Evolutionary conservation across 2,329 filamentous ascomycete genomes (phyloP), one percentile per base, ranked within the genome.

Genomic region (Cadophora gregata): DNA sequence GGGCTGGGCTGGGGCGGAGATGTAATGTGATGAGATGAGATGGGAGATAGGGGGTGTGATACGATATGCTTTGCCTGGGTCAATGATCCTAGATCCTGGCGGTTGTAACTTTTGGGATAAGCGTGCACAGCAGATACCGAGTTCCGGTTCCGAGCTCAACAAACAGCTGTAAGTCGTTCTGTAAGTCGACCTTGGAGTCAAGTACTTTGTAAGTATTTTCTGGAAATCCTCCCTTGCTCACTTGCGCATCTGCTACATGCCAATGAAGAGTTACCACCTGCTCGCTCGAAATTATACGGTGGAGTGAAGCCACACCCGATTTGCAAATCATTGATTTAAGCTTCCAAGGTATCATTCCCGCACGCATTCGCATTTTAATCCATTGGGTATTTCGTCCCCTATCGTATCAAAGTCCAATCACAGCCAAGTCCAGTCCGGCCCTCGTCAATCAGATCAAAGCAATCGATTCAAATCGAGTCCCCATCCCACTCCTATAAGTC

Each of bases 311-410:
- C 38, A 12, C 10, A n/a, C 24, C 56, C 36, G 14, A 10, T 27
- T 45, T 27, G 24, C 24, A n/a, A 27, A 59, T 19, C 33, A 42
- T 59, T 36, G 38, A 45, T 59, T 45, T 21, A 45, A 45, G 21
- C 42, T 47, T 47, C 14, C 1, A 47, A 59, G 56, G 56, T 45
- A 59, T 59, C 33, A 59, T 25, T 27, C 19, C 25, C 16, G n/a
- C 62, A 25, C 51, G 38, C 61, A 31, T 42, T 63, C 16, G 45
- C 51, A 58, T 58, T 38, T 25, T 16, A 62, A 25, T 33, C 33
- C 62, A 56, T 58, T 48, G 62, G 48, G 62, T 63, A 58, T 63
- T 56, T 27, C 36, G 50, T 33, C 25, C 42, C 58, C 38, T n/a
- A 48, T 38, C 62, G 25, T 55, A 16, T 56, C 36, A 47, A 19